Evolutionary conservation across 2,329 filamentous ascomycete species (phyloP).

Genomic region (Chrysoporthe puriensis): DNA sequence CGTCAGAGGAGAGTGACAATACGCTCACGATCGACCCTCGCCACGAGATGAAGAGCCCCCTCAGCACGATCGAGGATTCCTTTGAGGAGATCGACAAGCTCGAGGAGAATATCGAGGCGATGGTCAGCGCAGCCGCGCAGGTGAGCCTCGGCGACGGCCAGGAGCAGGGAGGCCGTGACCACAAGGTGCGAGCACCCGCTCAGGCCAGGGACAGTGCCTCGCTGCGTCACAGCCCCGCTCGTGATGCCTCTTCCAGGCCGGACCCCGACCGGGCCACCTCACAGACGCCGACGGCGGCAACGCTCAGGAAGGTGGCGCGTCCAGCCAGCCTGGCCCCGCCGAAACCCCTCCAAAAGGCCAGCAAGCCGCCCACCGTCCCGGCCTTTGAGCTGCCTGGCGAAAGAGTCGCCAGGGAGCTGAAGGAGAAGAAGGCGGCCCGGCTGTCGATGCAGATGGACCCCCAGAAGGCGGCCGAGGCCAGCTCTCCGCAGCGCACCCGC

Average conservation of each 20-base stretch:
- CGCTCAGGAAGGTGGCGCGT: conserved; percentile 38
- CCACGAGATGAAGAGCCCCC: conserved; percentile 16
- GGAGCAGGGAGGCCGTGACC: neutral
- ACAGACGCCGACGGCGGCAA: conserved; percentile 35
- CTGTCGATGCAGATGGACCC: conserved; percentile 44
- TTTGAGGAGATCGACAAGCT: conserved; percentile 64
- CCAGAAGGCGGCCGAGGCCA: conserved; percentile 40
- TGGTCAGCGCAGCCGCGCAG: conserved; percentile 34
- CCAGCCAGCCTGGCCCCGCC: conserved; percentile 49
- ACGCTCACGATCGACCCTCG: conserved; percentile 21
- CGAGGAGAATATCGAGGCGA: conserved; percentile 63
- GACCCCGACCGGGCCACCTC: neutral
- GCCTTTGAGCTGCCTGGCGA: conserved; percentile 68
- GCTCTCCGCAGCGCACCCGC: conserved; percentile 49
- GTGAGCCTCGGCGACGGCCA: neutral
- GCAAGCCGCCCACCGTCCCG: conserved; percentile 57
- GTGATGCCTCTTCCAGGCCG: conserved; percentile 4
- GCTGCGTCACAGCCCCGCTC: conserved; percentile 7
- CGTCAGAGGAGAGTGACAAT: conserved; percentile 27
- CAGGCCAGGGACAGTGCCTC: neutral
- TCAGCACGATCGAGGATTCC: conserved; percentile 60
- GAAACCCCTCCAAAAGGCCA: conserved; percentile 54
- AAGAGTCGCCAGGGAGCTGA: conserved; percentile 59
- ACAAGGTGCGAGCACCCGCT: neutral
- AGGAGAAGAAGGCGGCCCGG: conserved; percentile 62